A percentile compares a stretch with the other conserved stretches of the same genome.
phyloP scores from a whole-genome alignment of 2,329 filamentous ascomycete genomes.

The Plectosphaerella plurivora region DNA sequence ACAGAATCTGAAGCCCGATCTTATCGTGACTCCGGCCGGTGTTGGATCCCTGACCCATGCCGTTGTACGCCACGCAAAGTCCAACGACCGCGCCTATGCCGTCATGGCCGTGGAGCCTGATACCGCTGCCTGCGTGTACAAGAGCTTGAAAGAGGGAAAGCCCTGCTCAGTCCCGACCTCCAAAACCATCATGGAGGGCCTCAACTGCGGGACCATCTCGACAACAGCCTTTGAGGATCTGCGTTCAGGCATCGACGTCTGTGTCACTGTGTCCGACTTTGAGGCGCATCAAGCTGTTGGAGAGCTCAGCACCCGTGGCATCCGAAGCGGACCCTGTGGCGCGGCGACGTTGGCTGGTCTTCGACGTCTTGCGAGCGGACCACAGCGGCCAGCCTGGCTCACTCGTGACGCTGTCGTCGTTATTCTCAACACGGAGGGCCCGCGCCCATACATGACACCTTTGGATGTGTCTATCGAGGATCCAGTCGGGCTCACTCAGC shows the following conservation, averaged over 20 bases:
- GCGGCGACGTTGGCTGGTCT: conserved; percentile 55
- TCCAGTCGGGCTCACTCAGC: conserved; percentile 34
- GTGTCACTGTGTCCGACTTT: conserved; percentile 54
- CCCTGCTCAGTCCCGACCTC: conserved; percentile 47
- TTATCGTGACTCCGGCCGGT: conserved; percentile 63
- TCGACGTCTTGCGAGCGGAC: conserved; percentile 34
- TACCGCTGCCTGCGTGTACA: conserved; percentile 54
- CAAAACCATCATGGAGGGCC: conserved; percentile 67
- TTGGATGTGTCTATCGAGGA: conserved; percentile 34
- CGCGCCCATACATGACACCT: conserved; percentile 46
- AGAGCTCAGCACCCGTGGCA: conserved; percentile 41
- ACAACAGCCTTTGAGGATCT: conserved; percentile 60
- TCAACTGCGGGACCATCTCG: conserved; percentile 69
- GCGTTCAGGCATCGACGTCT: conserved; percentile 52
- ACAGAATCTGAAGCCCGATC: conserved; percentile 27
- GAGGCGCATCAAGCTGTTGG: conserved; percentile 57
- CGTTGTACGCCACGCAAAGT: conserved; percentile 61
- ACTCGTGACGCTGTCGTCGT: conserved; percentile 53
- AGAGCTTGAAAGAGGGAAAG: conserved; percentile 44
- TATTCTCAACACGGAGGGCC: conserved; percentile 63
- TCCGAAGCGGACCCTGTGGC: conserved; percentile 60
- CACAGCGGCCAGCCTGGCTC: conserved; percentile 27
- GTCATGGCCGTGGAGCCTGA: conserved; percentile 70
- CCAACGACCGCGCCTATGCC: conserved; percentile 16
- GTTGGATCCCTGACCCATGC: conserved; percentile 71